Conservation (phyloP, 2,329 filamentous ascomycete species). For the Annulohypoxylon truncatum region DNA sequence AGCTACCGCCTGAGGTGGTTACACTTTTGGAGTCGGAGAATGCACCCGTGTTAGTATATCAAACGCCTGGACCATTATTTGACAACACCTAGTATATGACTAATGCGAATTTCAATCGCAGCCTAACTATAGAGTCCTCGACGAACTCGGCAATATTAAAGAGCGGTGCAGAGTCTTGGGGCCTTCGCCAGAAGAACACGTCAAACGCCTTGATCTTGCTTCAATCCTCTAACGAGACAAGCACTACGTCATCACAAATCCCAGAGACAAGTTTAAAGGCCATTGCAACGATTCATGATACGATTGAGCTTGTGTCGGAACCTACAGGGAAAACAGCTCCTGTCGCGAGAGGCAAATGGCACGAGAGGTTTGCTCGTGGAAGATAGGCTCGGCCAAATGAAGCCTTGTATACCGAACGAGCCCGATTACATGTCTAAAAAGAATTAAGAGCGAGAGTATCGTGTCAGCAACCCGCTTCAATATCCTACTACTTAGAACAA, state of each 20-base stretch:
- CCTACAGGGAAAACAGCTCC: constrained; percentile 48
- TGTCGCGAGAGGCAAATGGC: constrained; percentile 65
- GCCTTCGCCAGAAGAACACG: constrained; percentile 73
- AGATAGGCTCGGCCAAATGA: constrained; percentile 41
- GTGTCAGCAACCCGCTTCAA: neutral
- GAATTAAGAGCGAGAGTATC: neutral
- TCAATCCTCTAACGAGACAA: constrained; percentile 45
- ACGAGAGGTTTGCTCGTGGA: constrained; percentile 66
- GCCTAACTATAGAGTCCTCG: constrained; percentile 62
- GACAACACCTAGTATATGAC: neutral
- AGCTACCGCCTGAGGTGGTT: constrained; percentile 70
- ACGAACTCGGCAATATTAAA: constrained; percentile 65
- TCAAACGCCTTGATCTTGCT: constrained; percentile 74
- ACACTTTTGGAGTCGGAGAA: constrained; percentile 64
- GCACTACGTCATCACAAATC: constrained; percentile 36
- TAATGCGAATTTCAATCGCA: constrained; percentile 43
- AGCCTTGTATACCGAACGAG: neutral
- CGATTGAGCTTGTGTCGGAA: constrained; percentile 67
- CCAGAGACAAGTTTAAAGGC: constrained; percentile 57
- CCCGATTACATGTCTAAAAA: neutral
- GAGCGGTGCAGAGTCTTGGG: constrained; percentile 64
- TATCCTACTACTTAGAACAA: neutral
- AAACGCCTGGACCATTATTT: neutral
- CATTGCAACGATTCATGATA: constrained; percentile 70
- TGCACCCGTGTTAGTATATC: constrained; percentile 62